Conservation (phyloP, 352 stramenopile species). For the Phytophthora meadii region DNA sequence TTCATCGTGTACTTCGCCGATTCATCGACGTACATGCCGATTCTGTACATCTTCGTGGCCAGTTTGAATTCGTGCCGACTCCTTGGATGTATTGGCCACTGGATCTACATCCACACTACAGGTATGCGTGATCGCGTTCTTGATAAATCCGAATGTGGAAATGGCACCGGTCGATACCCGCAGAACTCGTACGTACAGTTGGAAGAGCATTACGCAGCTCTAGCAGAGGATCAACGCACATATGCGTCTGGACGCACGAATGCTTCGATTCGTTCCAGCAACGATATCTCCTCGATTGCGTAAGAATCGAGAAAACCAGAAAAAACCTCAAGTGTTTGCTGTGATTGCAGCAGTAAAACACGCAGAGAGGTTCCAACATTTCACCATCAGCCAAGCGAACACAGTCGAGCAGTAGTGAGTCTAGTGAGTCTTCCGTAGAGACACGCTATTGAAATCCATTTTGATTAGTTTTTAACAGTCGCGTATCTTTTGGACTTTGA, state of each 20-base stretch:
- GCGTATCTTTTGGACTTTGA: conserved; percentile 25
- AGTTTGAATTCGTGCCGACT: conserved; percentile 74
- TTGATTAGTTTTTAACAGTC: conserved; percentile 4
- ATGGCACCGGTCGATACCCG: conserved; percentile 54
- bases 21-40: conserved; percentile 65
- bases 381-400: conserved; percentile 12
- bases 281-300: conserved; percentile 37
- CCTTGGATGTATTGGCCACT: conserved; percentile 71
- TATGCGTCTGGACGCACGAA: conserved; percentile 57
- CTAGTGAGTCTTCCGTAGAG: conserved; percentile 25
- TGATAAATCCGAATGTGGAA: conserved; percentile 64
- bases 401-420: conserved; percentile 35
- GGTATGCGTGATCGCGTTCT: conserved; percentile 46
- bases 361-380: conserved; percentile 26
- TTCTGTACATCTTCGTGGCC: conserved; percentile 76
- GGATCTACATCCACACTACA: conserved; percentile 72
- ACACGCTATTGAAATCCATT: conserved; percentile 17
- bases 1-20: conserved; percentile 74
- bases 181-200: conserved; percentile 69
- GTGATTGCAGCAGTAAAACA: conserved; percentile 24
- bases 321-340: conserved; percentile 20
- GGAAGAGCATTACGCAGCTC: conserved; percentile 75
- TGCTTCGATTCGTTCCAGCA: conserved; percentile 35
- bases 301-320: conserved; percentile 24
- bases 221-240: conserved; percentile 68